phyloP scores from a whole-genome alignment of 2,329 filamentous ascomycete genomes.

The Coleophoma eucalyptorum region DNA sequence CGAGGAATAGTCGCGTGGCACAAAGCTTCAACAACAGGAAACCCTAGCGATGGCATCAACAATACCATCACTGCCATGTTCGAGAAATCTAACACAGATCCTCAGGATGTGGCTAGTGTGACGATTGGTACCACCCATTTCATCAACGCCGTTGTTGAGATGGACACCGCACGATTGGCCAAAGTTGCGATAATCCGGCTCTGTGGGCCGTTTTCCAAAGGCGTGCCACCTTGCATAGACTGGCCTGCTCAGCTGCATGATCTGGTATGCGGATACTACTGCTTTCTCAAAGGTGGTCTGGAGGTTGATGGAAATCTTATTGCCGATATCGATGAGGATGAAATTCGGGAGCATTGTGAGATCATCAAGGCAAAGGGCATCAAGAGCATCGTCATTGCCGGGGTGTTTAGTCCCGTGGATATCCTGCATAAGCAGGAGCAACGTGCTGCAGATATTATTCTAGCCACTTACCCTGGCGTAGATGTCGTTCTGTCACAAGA shows the following conservation, averaged over 20 bases:
- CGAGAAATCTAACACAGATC: conserved; percentile 10
- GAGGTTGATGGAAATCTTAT: conserved; percentile 27
- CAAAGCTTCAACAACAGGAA: conserved; percentile 16
- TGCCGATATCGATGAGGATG: conserved; percentile 7
- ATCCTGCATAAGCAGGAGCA: conserved; percentile 44
- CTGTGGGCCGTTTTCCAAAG: conserved; percentile 47
- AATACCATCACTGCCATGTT: conserved; percentile 16
- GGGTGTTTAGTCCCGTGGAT: conserved; percentile 51
- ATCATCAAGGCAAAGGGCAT: conserved; percentile 29
- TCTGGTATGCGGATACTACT: conserved; percentile 41
- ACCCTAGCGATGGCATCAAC: conserved; percentile 17
- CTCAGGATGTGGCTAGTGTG: conserved; percentile 25
- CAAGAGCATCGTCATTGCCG: conserved; percentile 41
- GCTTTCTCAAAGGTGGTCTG: conserved; percentile 44
- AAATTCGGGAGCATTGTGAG: conserved; percentile 5
- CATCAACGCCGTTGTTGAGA: conserved; percentile 54
- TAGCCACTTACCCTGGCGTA: conserved; percentile 2
- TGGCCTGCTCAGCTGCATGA: conserved; percentile 46
- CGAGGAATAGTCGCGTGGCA: conserved; percentile 14
- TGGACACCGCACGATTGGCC: conserved; percentile 42
- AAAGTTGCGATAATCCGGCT: conserved; percentile 51
- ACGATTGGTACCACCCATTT: conserved; percentile 43
- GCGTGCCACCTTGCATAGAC: conserved; percentile 34
- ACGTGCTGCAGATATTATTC: conserved; percentile 10
- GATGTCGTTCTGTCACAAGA: conserved; percentile 45